Base-by-base conservation (phyloP, 2,329 filamentous ascomycete genomes). In the Fusarium redolens region DNA sequence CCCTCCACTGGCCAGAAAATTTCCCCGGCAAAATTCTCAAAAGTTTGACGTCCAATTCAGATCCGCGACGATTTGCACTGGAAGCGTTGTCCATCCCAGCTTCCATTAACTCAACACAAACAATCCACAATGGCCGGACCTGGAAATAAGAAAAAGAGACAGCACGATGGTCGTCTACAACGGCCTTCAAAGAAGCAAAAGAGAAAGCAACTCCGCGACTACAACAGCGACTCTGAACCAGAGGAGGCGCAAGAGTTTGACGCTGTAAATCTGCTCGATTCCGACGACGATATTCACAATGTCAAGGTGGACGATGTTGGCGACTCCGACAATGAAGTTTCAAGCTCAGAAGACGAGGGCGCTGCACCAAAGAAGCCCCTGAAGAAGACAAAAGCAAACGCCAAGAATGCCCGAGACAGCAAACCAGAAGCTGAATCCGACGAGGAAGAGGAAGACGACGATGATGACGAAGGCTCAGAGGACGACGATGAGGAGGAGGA, bases 221-320 rank as follows among this genome's bases (percentile, higher is more conserved):
- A 89, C 79, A 82, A 88, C 79, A 88, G 86, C 82, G 85, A 86
- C 65, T 86, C 85, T n/a, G 86, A 85, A 41, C 80, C 81, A n/a
- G 82, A 83, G 13, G 78, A 82, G 9, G 80, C 81, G 35, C 77
- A 84, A 54, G 82, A 83, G 58, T 88, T 88, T 77, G 80, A 84
- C 35, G 84, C 87, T 4, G 86, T 88, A 69, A 85, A 89, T 72
- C 81, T 90, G 20, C 82, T 89, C 55, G 87, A 89, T 77, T 89
- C 87, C 9, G 88, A 90, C 74, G 87, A 89, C 61, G 87, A 89
- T 60, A 83, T 90, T 58, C 85, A 88, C 75, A 86, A 89, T 72
- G 85, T 85, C 45, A 78, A 80, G 10, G 86, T 85, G 22, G 88
- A 90, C 66, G 86, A 89, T 45, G 82, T 84, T 45, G 83, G 81